phyloP scores from a whole-genome alignment of 176 grass and related monocot genomes.

The Echinochloa phyllopogon region DNA sequence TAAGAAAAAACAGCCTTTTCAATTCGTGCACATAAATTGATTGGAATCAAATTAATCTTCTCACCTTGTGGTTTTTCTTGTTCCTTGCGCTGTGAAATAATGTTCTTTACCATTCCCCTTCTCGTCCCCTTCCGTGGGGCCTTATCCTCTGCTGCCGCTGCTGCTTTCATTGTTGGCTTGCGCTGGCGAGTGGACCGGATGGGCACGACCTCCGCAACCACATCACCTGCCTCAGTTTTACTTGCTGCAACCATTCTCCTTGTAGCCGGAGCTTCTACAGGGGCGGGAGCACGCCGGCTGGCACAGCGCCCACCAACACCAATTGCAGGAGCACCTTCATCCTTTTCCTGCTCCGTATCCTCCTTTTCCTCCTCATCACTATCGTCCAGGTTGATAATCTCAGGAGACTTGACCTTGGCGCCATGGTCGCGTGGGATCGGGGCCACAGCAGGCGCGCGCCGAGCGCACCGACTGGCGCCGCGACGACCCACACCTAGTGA shows the following conservation, averaged over 20 bases:
- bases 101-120: constrained; percentile 17
- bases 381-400: background rate
- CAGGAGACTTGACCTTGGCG: background rate
- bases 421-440: background rate
- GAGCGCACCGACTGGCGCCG: background rate
- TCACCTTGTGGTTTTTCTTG: constrained; percentile 14
- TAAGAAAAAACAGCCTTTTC: background rate
- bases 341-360: background rate
- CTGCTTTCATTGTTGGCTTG: constrained; percentile 17
- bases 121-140: constrained; percentile 22
- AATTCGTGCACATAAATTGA: background rate
- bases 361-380: background rate
- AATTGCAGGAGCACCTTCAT: background rate
- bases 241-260: constrained; percentile 5
- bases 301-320: background rate
- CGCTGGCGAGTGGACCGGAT: constrained; percentile 28
- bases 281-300: background rate
- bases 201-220: background rate
- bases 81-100: constrained; percentile 11
- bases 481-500: background rate
- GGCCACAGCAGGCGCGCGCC: background rate
- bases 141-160: background rate
- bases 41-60: background rate
- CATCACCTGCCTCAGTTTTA: background rate
- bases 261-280: background rate